Evolutionary conservation across 1,284 basidiomycete genomes (phyloP), one percentile per base, ranked within the genome.

Genomic region (Austroboletus olivaceoglutinosus): DNA sequence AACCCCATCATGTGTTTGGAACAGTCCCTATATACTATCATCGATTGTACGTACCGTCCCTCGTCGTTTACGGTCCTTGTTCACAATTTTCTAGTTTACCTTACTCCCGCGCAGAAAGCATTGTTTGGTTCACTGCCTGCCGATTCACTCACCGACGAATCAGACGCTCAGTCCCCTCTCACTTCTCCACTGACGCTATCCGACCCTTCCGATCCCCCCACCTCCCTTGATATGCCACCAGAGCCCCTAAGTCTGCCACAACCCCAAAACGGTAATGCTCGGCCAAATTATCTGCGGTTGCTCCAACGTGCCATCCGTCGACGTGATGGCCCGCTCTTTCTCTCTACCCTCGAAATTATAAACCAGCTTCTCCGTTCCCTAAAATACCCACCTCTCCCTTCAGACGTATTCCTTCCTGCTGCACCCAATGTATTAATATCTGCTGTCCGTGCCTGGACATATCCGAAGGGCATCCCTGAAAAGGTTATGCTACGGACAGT

Each of bases 1-100:
- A 85, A 86, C 62, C 88, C 88, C 15, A 82, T 90, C 49, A 77
- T 84, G 73, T 85, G 85, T 59, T 71, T 90, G 30, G 83, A 87
- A 68, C 75, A 76, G 55, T 78, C 82, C 7, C 65, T 90, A 30
- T 76, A 83, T 65, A 81, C 79, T 44, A 88, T 90, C 37, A 67
- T 89, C 51, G 77, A 87, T 70, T 75, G 87, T 87, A 57, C 47
- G 78, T 68, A 25, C 31, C 4, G 1, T 15, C 22, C 21, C 25
- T 30, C 3, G 7, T 42, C 36, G 23, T 16, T 7, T 7, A 4
- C 33, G 2, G 6, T 41, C 42, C 9, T 47, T 42, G 57, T 56
- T 71, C 19, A 69, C 40, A 13, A 31, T 39, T 52, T 42, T 27
- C n/a, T 55, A 89, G 86, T 70, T 54, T 89, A 87, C 65, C 71